Evolutionary conservation across 1,139 yeast genomes (phyloP).

Genomic region (Arxiozyma telluris): DNA sequence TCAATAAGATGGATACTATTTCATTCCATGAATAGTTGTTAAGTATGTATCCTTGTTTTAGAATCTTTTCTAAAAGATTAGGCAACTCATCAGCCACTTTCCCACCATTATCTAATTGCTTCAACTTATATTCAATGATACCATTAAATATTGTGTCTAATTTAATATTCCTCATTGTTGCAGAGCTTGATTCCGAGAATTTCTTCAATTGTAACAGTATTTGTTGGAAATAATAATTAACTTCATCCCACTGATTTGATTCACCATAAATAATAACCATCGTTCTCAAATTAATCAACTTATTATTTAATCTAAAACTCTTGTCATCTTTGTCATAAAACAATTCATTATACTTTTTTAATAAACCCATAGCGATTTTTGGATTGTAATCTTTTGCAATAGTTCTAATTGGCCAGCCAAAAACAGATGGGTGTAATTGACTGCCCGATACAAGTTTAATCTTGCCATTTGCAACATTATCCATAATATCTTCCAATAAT

Average conservation of each 20-base stretch:
- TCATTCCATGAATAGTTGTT: conserved; percentile 36
- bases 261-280: conserved; percentile 28
- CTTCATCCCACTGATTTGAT: conserved; percentile 30
- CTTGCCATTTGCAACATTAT: conserved; percentile 19
- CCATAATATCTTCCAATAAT: conserved; percentile 27
- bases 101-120: conserved; percentile 15
- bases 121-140: conserved; percentile 27
- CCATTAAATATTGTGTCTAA: conserved; percentile 23
- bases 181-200: conserved; percentile 5
- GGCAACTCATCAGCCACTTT: conserved; percentile 23
- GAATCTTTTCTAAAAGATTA: conserved; percentile 26
- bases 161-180: conserved; percentile 20
- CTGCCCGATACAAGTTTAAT: conserved; percentile 13
- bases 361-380: conserved; percentile 27
- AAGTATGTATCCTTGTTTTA: conserved; percentile 31
- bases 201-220: not conserved
- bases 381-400: conserved; percentile 28
- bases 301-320: conserved; percentile 13
- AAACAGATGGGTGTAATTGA: conserved; percentile 27
- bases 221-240: conserved; percentile 12
- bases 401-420: conserved; percentile 31
- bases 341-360: conserved; percentile 26
- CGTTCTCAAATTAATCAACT: conserved; percentile 28
- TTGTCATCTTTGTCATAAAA: conserved; percentile 20
- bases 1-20: conserved; percentile 30